Evolutionary conservation across 306 rosid species (phyloP).

Genomic region (Benincasa hispida): DNA sequence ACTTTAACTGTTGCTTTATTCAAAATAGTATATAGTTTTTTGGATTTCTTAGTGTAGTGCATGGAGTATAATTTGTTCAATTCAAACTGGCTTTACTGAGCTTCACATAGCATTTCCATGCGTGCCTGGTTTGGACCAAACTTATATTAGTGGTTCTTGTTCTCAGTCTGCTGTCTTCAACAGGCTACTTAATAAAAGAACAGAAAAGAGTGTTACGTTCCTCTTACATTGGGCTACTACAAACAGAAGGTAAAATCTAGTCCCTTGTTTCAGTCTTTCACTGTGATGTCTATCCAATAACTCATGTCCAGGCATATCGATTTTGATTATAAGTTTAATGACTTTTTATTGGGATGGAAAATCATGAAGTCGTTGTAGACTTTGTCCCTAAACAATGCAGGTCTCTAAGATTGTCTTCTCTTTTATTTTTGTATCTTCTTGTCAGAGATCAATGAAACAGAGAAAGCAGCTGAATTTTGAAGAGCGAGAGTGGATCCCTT

Average conservation of each 20-base stretch:
- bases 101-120: background rate
- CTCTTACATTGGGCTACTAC: background rate
- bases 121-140: background rate
- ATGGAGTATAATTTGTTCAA: background rate
- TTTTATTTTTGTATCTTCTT: background rate
- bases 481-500: background rate
- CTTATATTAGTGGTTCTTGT: background rate
- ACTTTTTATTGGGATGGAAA: background rate
- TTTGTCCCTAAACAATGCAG: background rate
- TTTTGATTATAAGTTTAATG: background rate
- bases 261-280: background rate
- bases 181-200: background rate
- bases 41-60: background rate
- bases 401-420: background rate
- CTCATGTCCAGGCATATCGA: background rate
- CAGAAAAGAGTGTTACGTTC: background rate
- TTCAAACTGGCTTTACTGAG: background rate
- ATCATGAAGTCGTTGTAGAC: background rate
- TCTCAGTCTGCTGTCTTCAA: background rate
- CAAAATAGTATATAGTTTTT: background rate
- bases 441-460: background rate
- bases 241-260: constrained; percentile 23
- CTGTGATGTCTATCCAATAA: background rate
- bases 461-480: background rate
- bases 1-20: background rate